Conservation (phyloP, 169 alveolate species). For the Fabrea salina region DNA sequence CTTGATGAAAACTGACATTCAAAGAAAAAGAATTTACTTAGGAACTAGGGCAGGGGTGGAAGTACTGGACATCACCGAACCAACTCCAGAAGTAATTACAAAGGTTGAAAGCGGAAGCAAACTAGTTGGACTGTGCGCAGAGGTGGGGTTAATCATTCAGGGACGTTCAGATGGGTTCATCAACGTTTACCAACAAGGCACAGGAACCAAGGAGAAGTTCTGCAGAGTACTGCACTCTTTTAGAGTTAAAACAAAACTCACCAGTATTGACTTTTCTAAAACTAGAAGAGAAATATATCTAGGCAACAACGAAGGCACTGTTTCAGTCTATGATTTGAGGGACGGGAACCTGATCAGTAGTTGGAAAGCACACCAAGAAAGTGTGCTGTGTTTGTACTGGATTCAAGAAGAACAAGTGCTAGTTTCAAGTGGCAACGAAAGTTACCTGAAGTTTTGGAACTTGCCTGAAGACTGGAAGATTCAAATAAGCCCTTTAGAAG, state of each 20-base stretch:
- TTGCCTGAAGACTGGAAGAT: too few relatives aligned
- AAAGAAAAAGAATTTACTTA: neutral
- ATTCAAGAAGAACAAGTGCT: neutral
- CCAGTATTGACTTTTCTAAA: neutral
- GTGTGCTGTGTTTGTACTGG: neutral
- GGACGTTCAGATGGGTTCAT: neutral
- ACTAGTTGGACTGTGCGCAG: neutral
- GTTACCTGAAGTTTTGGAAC: neutral
- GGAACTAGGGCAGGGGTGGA: neutral
- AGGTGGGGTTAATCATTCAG: neutral
- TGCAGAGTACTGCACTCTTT: neutral
- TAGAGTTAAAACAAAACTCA: neutral
- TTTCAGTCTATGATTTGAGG: neutral
- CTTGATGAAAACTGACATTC: neutral
- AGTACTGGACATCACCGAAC: neutral
- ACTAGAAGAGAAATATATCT: neutral
- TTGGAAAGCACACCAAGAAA: neutral
- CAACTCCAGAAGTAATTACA: neutral
- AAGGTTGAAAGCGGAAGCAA: neutral
- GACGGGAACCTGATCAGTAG: neutral
- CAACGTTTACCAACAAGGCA: neutral
- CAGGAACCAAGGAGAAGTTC: neutral
- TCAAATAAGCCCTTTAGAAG: too few relatives aligned
- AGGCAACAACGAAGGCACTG: neutral
- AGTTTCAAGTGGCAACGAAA: neutral